Percentiles rank a stretch among this genome's conserved stretches.
Evolutionary conservation across 441 rosid species (phyloP).

Genomic region (Kokia cookei): DNA sequence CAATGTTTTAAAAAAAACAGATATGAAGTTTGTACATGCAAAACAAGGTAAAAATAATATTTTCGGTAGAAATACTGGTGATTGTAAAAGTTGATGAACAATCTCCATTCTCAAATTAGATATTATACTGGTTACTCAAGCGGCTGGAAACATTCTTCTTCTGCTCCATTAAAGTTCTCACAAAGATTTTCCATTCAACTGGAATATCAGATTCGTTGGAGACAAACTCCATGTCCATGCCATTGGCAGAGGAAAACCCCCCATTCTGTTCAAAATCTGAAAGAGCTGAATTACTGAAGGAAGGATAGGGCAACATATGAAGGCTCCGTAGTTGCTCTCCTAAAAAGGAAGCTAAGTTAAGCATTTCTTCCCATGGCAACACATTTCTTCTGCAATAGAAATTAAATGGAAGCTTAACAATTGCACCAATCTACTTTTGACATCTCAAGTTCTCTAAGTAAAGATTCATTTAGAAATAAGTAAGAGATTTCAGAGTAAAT

Average conservation of each 20-base stretch:
- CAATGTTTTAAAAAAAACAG: neutral
- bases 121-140: constrained; percentile 54
- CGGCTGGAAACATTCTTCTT: constrained; percentile 48
- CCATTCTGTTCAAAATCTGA: constrained; percentile 22
- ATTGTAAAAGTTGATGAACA: neutral
- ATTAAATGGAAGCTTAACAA: neutral
- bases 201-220: constrained; percentile 35
- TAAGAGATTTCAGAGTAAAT: neutral
- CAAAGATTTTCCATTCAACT: constrained; percentile 65
- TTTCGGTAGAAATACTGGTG: neutral
- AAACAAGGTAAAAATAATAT: neutral
- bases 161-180: constrained; percentile 41
- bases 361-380: constrained; percentile 53
- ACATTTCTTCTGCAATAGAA: constrained; percentile 68
- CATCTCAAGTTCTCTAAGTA: constrained; percentile 4
- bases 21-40: neutral
- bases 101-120: neutral
- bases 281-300: constrained; percentile 31
- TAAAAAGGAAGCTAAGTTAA: constrained; percentile 65
- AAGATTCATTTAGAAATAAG: constrained; percentile 4
- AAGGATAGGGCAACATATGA: constrained; percentile 75
- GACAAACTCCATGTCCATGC: constrained; percentile 29
- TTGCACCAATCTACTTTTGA: constrained; percentile 2
- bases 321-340: constrained; percentile 81
- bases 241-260: constrained; percentile 15